Percentiles rank a stretch among this genome's conserved stretches.
phyloP scores from a whole-genome alignment of 192 early-diverging fungal genomes.

The Gamsiella multidivaricata region DNA sequence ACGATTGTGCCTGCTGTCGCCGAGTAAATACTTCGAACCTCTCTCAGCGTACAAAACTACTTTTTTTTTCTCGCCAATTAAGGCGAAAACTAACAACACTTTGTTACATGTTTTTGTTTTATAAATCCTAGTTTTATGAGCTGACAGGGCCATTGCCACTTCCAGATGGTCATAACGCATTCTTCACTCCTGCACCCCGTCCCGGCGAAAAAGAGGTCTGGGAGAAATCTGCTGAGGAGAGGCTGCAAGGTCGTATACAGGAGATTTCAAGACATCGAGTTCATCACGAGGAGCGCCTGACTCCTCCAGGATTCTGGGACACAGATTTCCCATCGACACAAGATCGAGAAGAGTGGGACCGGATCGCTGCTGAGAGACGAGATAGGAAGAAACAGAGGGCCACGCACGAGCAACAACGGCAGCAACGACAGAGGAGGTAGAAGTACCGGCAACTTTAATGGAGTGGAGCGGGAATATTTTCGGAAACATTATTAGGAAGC shows the following conservation, averaged over 20 bases:
- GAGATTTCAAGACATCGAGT: conserved; percentile 41
- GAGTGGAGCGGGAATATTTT: too few species aligned
- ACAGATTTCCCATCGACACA: conserved; percentile 36
- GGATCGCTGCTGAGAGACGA: conserved; percentile 30
- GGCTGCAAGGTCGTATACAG: conserved; percentile 39
- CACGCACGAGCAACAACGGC: not conserved
- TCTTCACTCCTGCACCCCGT: conserved; percentile 43
- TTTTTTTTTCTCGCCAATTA: not conserved
- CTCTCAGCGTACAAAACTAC: not conserved
- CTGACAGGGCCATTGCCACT: conserved; percentile 39
- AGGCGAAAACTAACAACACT: too few species aligned
- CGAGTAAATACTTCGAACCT: too few species aligned
- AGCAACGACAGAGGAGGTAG: conserved; percentile 13
- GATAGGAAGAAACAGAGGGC: conserved; percentile 20
- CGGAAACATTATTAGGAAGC: not conserved
- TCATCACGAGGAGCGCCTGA: conserved; percentile 26
- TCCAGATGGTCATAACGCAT: conserved; percentile 43
- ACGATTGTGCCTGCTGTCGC: conserved; percentile 46
- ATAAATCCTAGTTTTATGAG: conserved; percentile 29
- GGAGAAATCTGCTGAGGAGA: conserved; percentile 30
- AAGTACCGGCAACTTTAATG: too few species aligned
- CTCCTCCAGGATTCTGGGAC: conserved; percentile 49
- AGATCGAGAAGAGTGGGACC: conserved; percentile 39
- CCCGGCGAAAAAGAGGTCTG: conserved; percentile 40
- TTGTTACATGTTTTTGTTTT: too few species aligned